phyloP scores from a whole-genome alignment of 208 protist genomes.

The Balamuthia mandrillaris region DNA sequence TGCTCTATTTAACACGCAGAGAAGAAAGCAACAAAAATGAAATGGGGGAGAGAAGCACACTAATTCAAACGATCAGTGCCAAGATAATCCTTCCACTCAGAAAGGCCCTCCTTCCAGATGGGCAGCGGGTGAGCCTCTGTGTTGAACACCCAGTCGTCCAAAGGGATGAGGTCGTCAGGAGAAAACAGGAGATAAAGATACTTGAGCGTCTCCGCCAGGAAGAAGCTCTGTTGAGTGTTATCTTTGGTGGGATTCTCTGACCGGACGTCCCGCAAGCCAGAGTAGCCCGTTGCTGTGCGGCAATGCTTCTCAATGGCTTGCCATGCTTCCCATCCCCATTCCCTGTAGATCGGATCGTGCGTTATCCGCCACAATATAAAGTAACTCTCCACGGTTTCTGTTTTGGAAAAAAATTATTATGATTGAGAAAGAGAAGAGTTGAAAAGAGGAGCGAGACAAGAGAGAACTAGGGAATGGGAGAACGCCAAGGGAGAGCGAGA shows the following conservation, averaged over 20 bases:
- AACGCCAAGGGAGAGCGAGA: too few species aligned
- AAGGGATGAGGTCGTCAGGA: slow-evolving; percentile 58
- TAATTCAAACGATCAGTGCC: too few species aligned
- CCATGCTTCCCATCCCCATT: slow-evolving; percentile 80
- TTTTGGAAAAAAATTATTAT: background rate
- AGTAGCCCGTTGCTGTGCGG: slow-evolving; percentile 52
- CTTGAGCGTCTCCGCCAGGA: slow-evolving; percentile 86
- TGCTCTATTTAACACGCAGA: too few species aligned
- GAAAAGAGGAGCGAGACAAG: too few species aligned
- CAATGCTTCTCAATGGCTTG: slow-evolving; percentile 63
- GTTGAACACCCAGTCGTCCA: slow-evolving; percentile 86
- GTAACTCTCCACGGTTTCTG: slow-evolving; percentile 76
- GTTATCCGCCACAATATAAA: slow-evolving; percentile 73
- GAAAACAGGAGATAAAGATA: slow-evolving; percentile 84
- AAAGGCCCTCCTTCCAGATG: too few species aligned
- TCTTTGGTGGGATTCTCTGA: background rate
- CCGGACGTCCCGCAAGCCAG: slow-evolving; percentile 45
- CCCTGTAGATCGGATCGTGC: slow-evolving; percentile 70
- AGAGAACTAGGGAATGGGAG: too few species aligned
- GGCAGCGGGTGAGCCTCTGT: slow-evolving; percentile 82
- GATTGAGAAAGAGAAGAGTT: slow-evolving; percentile 10
- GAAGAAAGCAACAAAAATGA: too few species aligned
- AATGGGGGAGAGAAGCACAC: too few species aligned
- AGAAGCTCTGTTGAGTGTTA: slow-evolving; percentile 80
- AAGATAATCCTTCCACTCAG: too few species aligned